Evolutionary conservation across 805 yeast genomes (phyloP).

Genomic region (Komagataella ulmi): DNA sequence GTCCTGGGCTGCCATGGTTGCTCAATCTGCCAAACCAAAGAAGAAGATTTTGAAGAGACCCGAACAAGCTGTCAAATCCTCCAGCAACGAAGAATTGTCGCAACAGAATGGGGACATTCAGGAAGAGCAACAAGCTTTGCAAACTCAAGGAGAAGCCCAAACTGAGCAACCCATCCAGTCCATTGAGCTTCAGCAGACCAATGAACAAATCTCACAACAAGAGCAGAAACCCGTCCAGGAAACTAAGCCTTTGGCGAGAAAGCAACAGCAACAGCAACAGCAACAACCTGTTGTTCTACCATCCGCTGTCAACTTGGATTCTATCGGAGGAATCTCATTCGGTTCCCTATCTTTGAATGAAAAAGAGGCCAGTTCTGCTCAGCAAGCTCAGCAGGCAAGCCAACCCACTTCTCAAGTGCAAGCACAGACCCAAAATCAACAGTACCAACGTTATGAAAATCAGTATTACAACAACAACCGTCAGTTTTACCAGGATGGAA

Average conservation of each 20-base stretch:
- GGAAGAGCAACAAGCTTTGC: background rate
- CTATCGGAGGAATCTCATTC: conserved; percentile 38
- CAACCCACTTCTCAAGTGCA: conserved; percentile 2
- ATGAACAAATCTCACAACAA: conserved; percentile 1
- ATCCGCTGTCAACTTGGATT: conserved; percentile 27
- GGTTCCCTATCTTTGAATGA: conserved; percentile 39
- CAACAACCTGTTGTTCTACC: conserved; percentile 31
- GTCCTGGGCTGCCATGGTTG: background rate
- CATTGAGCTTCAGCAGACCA: background rate
- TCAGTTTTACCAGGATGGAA: conserved; percentile 5
- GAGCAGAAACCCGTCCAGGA: background rate
- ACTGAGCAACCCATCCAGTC: background rate
- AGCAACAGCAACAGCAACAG: conserved; percentile 6
- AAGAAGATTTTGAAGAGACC: conserved; percentile 1
- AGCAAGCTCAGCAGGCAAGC: conserved; percentile 11
- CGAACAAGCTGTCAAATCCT: background rate
- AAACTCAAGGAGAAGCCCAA: background rate
- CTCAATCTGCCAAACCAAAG: background rate
- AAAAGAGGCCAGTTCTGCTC: conserved; percentile 19
- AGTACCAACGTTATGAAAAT: conserved; percentile 5
- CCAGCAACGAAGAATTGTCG: background rate
- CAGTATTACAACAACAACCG: conserved; percentile 5
- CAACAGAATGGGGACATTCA: background rate
- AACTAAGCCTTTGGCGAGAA: conserved; percentile 1
- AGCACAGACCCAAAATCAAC: conserved; percentile 6